Conservation (phyloP, 805 yeast species). For the Candida maris region DNA sequence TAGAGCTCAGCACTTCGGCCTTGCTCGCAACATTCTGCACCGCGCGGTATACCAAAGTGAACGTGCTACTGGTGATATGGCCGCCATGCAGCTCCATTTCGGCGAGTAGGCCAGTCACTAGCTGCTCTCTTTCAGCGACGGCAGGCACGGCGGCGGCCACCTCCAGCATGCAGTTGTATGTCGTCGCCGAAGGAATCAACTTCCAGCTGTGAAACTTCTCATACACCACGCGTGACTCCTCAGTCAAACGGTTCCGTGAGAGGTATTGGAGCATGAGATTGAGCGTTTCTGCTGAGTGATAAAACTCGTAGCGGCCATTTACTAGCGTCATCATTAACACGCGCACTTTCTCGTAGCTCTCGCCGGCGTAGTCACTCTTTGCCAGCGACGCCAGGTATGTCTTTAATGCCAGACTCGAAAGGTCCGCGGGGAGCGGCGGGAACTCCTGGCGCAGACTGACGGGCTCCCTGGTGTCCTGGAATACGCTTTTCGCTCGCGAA, state of each 20-base stretch:
- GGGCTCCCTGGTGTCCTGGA: neutral
- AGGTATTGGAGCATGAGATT: conserved; percentile 11
- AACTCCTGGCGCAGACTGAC: neutral
- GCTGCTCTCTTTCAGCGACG: neutral
- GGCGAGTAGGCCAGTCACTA: neutral
- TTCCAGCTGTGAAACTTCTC: conserved; percentile 3
- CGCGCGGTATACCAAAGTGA: conserved; percentile 4
- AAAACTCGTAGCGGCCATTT: conserved; percentile 3
- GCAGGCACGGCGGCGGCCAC: neutral
- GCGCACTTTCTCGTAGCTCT: neutral
- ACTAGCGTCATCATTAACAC: neutral
- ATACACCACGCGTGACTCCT: neutral
- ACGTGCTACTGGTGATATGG: conserved; percentile 4
- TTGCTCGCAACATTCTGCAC: neutral
- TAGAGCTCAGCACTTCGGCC: conserved; percentile 3
- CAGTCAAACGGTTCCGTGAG: conserved; percentile 2
- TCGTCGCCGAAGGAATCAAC: conserved; percentile 5
- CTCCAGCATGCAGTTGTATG: conserved; percentile 7
- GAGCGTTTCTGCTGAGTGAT: conserved; percentile 5
- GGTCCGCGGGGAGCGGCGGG: neutral
- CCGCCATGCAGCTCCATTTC: neutral
- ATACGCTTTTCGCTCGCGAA: neutral
- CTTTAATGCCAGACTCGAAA: neutral
- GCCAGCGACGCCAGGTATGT: conserved; percentile 4
- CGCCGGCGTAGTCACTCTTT: conserved; percentile 1